Conservation (phyloP, 2,329 filamentous ascomycete species). For the Chaetomium globosum region DNA sequence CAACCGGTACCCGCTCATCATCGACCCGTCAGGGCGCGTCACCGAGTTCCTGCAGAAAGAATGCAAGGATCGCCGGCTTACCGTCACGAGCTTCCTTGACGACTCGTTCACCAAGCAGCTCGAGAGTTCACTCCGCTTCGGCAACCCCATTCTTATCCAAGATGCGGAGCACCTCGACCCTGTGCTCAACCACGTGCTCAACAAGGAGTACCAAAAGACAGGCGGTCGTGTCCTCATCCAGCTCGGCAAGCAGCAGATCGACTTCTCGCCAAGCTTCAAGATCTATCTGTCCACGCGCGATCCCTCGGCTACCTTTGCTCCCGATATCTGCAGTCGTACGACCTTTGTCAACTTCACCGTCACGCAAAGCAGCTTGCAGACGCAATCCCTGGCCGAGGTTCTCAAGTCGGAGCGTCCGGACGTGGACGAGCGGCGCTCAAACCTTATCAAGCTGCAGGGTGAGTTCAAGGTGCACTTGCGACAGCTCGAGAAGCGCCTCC, state of each 20-base stretch:
- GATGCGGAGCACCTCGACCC: constrained; percentile 97
- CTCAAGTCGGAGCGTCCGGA: constrained; percentile 96
- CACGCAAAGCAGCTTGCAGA: constrained; percentile 97
- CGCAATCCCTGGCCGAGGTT: constrained; percentile 95
- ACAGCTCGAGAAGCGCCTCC: constrained; percentile 87
- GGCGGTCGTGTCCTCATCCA: constrained; percentile 97
- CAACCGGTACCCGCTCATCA: constrained; percentile 97
- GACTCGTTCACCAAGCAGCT: constrained; percentile 98
- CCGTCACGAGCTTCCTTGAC: constrained; percentile 96
- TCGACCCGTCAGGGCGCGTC: constrained; percentile 92
- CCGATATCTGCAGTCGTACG: constrained; percentile 95
- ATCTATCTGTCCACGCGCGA: constrained; percentile 94
- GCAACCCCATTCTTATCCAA: constrained; percentile 97
- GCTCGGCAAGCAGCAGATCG: constrained; percentile 97
- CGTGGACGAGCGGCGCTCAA: constrained; percentile 92
- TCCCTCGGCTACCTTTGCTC: constrained; percentile 91
- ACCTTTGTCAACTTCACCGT: constrained; percentile 99
- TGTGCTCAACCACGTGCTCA: constrained; percentile 96
- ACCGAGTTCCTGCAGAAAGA: constrained; percentile 95
- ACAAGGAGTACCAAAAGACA: constrained; percentile 99
- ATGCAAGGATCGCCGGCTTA: constrained; percentile 88
- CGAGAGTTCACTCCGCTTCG: constrained; percentile 94
- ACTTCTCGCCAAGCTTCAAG: constrained; percentile 96
- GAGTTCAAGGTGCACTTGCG: constrained; percentile 99
- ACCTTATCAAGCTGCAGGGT: constrained; percentile 97